Evolutionary conservation across 2,329 filamentous ascomycete genomes (phyloP), one percentile per base, ranked within the genome.

Genomic region (Fusarium subtropicale): DNA sequence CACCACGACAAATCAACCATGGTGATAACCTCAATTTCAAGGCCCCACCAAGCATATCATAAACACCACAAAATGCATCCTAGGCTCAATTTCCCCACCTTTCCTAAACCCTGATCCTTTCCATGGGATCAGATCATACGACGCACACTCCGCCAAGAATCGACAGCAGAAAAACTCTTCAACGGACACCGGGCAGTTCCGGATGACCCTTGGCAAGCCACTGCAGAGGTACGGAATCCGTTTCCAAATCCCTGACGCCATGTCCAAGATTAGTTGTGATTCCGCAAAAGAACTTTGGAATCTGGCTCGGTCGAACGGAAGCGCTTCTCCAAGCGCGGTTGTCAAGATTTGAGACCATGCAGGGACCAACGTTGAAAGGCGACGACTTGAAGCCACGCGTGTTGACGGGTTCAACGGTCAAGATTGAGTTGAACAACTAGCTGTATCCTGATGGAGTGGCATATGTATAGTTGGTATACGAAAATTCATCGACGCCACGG

Each of bases 241-340:
- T 45, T 38, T 44, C 5, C 9, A 31, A 16, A 47, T 41, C 38
- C 59, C 48, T 53, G 22, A 50, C 60, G 44, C 33, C 52, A 58
- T 28, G 10, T 28, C 26, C n/a, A n/a, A n/a, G 52, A 41, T 47
- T 51, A 13, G n/a, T 36, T 44, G 7, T 24, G 9, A 33, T 47
- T 34, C 16, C n/a, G 22, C 4, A 39, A 33, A 4, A 16, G 11
- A 5, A 24, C 34, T 7, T 38, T 31, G 5, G 31, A 46, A 31
- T 39, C 41, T 34, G 8, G 44, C 44, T 48, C 53, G 62, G 66
- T 39, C 66, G 45, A 69, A 38, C 53, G 53, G 57, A 33, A 50
- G 44, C 42, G 53, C 31, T 20, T 39, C 42, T 22, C 33, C 33
- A 44, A 31, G 48, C 48, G 39, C 48, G 24, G 34, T n/a, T 18